Evolutionary conservation across 129 eudicot genomes (phyloP).

Genomic region (Centrapalus pauciflorus): DNA sequence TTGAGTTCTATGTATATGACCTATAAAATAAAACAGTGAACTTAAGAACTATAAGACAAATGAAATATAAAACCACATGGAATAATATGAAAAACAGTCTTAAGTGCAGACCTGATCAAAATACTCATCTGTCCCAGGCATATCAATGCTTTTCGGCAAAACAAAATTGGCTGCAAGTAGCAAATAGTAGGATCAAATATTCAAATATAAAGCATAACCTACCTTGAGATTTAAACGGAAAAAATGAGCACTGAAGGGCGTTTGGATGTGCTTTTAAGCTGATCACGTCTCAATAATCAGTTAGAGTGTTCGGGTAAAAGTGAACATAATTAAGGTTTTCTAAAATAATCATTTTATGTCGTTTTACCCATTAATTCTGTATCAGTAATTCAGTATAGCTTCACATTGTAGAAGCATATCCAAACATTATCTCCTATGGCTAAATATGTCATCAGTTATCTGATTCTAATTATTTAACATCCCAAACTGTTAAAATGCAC

Average conservation of each 20-base stretch:
- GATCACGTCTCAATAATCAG: no score
- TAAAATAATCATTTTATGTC: no score
- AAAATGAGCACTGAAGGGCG: background rate
- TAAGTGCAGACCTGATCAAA: constrained; percentile 53
- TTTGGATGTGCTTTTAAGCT: no score
- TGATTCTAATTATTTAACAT: no score
- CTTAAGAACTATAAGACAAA: background rate
- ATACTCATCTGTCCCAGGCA: constrained; percentile 56
- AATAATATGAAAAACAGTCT: background rate
- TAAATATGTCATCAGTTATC: no score
- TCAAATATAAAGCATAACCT: background rate
- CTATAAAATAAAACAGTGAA: constrained; percentile 16
- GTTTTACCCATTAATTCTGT: no score
- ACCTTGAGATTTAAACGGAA: background rate
- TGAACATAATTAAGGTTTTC: no score
- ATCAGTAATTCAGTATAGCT: no score
- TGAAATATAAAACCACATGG: background rate
- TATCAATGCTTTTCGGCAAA: constrained; percentile 67
- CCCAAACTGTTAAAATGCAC: no score
- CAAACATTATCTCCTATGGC: no score
- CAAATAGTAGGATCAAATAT: constrained; percentile 1
- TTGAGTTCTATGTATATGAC: constrained; percentile 48
- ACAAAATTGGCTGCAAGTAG: constrained; percentile 50
- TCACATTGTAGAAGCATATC: no score
- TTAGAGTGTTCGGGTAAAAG: no score